Conservation (phyloP, 441 rosid genomes). For the Arabidopsis lyrata region DNA sequence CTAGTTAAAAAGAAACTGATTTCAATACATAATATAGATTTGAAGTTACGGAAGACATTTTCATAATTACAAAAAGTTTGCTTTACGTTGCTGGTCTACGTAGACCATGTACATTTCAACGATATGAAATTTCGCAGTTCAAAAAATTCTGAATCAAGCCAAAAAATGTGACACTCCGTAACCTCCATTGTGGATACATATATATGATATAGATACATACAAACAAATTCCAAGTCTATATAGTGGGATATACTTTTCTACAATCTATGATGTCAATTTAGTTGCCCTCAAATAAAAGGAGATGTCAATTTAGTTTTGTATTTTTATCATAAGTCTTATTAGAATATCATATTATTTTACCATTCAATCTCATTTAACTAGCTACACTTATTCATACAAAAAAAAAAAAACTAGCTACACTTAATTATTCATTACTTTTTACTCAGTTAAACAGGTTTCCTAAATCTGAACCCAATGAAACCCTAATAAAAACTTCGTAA, state of each 20-base stretch:
- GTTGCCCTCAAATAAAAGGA: no score
- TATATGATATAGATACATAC: no score
- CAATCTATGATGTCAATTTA: neutral
- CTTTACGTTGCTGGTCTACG: no score
- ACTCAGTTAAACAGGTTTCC: neutral
- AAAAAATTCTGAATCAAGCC: neutral
- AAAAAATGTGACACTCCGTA: neutral
- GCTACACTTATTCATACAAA: no score
- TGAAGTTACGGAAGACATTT: no score
- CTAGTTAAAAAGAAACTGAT: no score
- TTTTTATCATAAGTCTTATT: neutral
- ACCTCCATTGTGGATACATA: no score
- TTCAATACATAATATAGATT: no score
- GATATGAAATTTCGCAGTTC: neutral
- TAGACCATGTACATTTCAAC: no score
- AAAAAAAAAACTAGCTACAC: no score
- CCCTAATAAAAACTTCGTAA: neutral
- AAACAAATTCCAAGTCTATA: no score
- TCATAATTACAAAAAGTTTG: no score
- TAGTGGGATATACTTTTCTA: neutral
- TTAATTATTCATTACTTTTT: neutral
- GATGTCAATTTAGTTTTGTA: neutral
- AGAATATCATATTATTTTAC: neutral
- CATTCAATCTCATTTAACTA: neutral
- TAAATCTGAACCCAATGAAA: neutral